Conservation (phyloP, 2,329 filamentous ascomycete genomes). For the Pestalotiopsis sp. region DNA sequence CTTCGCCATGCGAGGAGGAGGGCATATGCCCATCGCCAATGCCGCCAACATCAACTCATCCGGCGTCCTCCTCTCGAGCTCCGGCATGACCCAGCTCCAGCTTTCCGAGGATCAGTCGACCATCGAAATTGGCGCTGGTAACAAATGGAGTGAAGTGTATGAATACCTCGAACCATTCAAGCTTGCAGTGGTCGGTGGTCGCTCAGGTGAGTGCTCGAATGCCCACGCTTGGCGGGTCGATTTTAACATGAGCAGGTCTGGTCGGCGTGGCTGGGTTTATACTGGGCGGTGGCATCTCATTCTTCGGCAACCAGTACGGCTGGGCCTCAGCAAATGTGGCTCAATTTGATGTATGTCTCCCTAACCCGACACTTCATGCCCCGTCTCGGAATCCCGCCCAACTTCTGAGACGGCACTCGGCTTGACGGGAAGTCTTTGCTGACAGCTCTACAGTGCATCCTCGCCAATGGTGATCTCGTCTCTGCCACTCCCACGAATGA, state of each 20-base stretch:
- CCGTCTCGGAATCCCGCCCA: not conserved
- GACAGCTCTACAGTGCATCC: not conserved
- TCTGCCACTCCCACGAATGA: not conserved
- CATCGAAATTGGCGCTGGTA: not conserved
- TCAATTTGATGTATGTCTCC: not conserved
- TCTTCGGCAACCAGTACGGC: not conserved
- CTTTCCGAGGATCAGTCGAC: not conserved
- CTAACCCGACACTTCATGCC: not conserved
- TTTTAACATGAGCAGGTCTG: not conserved
- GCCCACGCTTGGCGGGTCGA: not conserved
- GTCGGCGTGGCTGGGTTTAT: not conserved
- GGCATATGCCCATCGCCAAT: not conserved
- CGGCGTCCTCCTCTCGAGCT: not conserved
- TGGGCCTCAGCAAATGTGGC: not conserved
- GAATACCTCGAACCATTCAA: not conserved
- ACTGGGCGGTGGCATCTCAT: not conserved
- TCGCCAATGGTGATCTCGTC: not conserved
- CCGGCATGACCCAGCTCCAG: not conserved
- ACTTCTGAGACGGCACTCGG: not conserved
- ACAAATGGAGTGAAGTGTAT: not conserved
- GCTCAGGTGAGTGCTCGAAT: not conserved
- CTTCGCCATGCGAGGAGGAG: not conserved
- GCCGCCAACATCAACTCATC: not conserved
- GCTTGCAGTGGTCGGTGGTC: not conserved
- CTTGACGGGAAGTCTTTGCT: not conserved